A percentile compares a stretch with the other conserved stretches of the same genome.
These are phyloP conservation scores for Spathaspora gorwiae DNA, from an alignment of 805 yeast genomes.

Conservation along the genomic window DNA sequence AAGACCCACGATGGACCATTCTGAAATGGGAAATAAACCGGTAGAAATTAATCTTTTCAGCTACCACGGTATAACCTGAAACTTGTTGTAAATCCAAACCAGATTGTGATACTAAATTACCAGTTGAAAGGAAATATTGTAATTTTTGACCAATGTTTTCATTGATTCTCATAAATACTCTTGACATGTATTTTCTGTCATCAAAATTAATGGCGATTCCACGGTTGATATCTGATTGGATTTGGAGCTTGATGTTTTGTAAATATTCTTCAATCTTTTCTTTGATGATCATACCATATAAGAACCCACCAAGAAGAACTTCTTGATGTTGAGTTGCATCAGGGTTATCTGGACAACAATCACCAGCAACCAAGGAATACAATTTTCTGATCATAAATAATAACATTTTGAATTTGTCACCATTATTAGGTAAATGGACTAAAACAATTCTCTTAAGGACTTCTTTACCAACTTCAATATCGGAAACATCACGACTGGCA, in stretches of 20 bases:
- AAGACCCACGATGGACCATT: slow-evolving; percentile 99
- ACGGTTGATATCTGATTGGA: slow-evolving; percentile 76
- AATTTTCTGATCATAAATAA: slow-evolving; percentile 94
- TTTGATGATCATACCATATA: slow-evolving; percentile 93
- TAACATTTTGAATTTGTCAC: slow-evolving; percentile 81
- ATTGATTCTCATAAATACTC: slow-evolving; percentile 74
- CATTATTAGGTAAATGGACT: slow-evolving; percentile 72
- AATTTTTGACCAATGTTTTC: slow-evolving; percentile 93
- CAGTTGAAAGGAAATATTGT: slow-evolving; percentile 92
- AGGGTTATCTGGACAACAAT: slow-evolving; percentile 95
- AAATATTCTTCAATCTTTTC: slow-evolving; percentile 95
- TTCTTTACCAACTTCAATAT: slow-evolving; percentile 85
- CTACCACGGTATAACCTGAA: slow-evolving; percentile 96
- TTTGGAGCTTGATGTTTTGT: slow-evolving; percentile 64
- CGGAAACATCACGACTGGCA: slow-evolving; percentile 83
- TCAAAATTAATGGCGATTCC: slow-evolving; percentile 77
- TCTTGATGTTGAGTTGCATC: slow-evolving; percentile 99
- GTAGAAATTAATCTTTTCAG: slow-evolving; percentile 95
- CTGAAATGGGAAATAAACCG: slow-evolving; percentile 97
- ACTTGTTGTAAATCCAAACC: slow-evolving; percentile 98
- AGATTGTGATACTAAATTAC: slow-evolving; percentile 93
- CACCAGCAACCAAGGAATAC: slow-evolving; percentile 93
- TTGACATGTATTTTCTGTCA: slow-evolving; percentile 76
- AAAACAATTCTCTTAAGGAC: slow-evolving; percentile 79
- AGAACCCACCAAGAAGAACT: slow-evolving; percentile 88